Base-by-base conservation (phyloP, 2,329 filamentous ascomycete species). In the Cyclaneusma minus region DNA sequence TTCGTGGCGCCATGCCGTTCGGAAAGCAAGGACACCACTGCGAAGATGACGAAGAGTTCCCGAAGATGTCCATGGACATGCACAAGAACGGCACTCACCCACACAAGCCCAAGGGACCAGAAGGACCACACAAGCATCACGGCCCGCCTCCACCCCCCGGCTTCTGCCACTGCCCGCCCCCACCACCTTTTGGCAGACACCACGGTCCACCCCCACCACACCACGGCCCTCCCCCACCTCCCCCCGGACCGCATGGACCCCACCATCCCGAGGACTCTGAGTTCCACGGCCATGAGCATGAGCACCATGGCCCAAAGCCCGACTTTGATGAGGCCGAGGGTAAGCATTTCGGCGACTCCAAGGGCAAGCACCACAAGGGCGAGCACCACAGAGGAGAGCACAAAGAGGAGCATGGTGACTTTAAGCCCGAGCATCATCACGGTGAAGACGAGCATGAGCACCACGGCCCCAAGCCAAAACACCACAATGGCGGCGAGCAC, bases 1-100 rank as follows among this genome's bases (percentile, higher is more conserved):
- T 60, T 27, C 50, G 50, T 34, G 45, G n/a, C n/a, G n/a, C n/a
- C n/a, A 52, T 22, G 42, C 45, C 19, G 50, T 47, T 22, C 39
- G 40, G 22, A 39, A 40, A 7, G 22, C n/a, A n/a, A n/a, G n/a
- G n/a, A n/a, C n/a, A n/a, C 55, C 3, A 55, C 52, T 28, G 40
- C 38, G 3, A 46, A 42, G 27, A 33, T 43, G 28, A 37, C 28
- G 11, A 31, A n/a, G 37, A 23, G 24, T 22, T 14, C 29, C 36
- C 22, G 31, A 31, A 12, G 28, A 31, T 17, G 32, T 27, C 25
- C 32, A 31, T 28, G 27, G 25, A 14, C 28, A 33, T 22, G 37
- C 24, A 9, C 26, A 35, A 18, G 34, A 39, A 29, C 37, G 41
- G 31, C 35, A 40, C 22, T 40, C 20, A 31, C 7, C 29, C 40